Evolutionary conservation across 1,139 yeast species (phyloP).

Genomic region (Kluyveromyces sp.): DNA sequence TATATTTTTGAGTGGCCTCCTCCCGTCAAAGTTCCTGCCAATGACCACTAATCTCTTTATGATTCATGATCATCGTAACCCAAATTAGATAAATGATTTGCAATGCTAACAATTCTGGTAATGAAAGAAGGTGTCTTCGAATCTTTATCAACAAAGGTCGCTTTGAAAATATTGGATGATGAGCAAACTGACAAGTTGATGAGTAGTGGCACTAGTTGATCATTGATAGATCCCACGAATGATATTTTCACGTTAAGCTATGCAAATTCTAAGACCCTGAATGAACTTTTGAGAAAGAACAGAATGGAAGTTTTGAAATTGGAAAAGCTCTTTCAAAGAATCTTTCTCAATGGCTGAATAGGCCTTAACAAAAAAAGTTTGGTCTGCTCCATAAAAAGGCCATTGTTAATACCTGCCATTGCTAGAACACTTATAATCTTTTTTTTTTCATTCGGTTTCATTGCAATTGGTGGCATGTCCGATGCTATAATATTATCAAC

Average conservation of each 20-base stretch:
- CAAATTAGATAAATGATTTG: conserved; percentile 47
- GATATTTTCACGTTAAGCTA: conserved; percentile 67
- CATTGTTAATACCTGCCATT: conserved; percentile 94
- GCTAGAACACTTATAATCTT: conserved; percentile 69
- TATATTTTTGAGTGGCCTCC: conserved; percentile 91
- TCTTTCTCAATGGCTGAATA: conserved; percentile 86
- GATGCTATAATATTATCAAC: conserved; percentile 18
- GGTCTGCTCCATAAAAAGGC: conserved; percentile 86
- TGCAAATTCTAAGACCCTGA: conserved; percentile 56
- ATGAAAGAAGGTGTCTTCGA: conserved; percentile 45
- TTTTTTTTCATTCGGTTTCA: conserved; percentile 26
- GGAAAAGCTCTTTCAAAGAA: conserved; percentile 76
- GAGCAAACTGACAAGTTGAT: conserved; percentile 70
- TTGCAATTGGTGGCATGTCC: background rate
- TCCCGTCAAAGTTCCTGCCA: conserved; percentile 89
- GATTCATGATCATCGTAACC: conserved; percentile 68
- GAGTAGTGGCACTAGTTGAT: conserved; percentile 91
- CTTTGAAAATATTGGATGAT: conserved; percentile 81
- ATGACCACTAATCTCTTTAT: conserved; percentile 76
- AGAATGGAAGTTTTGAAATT: conserved; percentile 71
- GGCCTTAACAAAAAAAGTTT: conserved; percentile 74
- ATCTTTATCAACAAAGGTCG: conserved; percentile 70
- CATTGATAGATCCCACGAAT: conserved; percentile 82
- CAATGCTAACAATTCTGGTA: conserved; percentile 43
- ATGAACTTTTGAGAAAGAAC: conserved; percentile 58